Percentiles rank a stretch among this genome's conserved stretches.
These are phyloP conservation scores for Albophoma yamanashiensis DNA, from an alignment of 2,329 filamentous ascomycete genomes.

Conservation along the genomic window DNA sequence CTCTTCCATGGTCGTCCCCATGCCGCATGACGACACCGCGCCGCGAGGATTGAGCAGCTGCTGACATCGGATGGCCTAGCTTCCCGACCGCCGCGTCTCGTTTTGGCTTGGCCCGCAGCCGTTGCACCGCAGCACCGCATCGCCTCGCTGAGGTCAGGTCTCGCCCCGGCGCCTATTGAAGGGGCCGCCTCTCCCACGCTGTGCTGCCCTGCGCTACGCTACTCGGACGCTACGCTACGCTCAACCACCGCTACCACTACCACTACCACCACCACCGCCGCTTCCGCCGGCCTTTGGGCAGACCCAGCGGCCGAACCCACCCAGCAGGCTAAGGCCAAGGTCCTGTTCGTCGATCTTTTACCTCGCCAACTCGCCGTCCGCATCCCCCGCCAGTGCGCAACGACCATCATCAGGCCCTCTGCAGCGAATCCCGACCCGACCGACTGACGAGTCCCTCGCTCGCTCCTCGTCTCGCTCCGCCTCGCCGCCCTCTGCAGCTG, in stretches of 20 bases:
- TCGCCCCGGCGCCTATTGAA: neutral
- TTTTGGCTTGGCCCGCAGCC: neutral
- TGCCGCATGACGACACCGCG: neutral
- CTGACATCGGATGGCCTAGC: neutral
- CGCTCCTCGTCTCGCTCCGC: neutral
- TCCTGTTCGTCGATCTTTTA: neutral
- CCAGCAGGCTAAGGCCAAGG: neutral
- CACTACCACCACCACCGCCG: neutral
- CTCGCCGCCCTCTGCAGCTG: neutral
- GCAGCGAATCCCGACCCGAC: neutral
- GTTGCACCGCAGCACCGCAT: neutral
- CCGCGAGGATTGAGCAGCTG: no score
- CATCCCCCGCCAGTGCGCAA: neutral
- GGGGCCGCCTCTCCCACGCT: neutral
- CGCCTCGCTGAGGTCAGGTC: neutral
- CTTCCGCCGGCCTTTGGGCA: neutral
- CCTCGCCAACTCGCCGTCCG: neutral
- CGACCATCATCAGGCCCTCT: neutral
- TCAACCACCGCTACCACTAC: neutral
- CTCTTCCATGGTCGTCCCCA: neutral
- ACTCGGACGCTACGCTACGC: neutral
- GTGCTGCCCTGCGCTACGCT: neutral
- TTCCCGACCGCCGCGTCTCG: neutral
- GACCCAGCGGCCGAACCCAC: neutral
- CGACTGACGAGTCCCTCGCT: neutral